phyloP scores from a whole-genome alignment of 306 rosid species.

The Prinsepia uniflora region DNA sequence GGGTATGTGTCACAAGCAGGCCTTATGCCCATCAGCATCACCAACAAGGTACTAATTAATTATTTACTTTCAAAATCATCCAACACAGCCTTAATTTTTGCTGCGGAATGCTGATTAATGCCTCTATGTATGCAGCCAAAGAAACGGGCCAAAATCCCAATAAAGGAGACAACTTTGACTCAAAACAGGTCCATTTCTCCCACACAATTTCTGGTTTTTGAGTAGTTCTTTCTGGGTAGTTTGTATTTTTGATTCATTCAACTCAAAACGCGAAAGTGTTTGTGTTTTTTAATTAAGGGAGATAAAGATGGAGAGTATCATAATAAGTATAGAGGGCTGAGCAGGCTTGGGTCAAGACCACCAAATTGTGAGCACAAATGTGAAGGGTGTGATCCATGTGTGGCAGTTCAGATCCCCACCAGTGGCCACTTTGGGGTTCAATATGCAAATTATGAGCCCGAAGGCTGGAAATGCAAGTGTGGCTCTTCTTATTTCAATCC shows the following conservation, averaged over 20 bases:
- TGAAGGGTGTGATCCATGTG: conserved; percentile 34
- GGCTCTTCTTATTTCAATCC: conserved; percentile 34
- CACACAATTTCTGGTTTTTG: background rate
- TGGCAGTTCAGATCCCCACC: conserved; percentile 34
- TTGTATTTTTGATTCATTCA: too few relatives aligned
- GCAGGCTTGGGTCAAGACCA: conserved; percentile 39
- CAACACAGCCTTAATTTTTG: too few relatives aligned
- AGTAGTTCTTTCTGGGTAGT: too few relatives aligned
- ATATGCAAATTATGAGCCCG: conserved; percentile 38
- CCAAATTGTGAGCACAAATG: conserved; percentile 38
- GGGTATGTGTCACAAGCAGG: conserved; percentile 26
- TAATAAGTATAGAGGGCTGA: conserved; percentile 16
- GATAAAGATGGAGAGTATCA: conserved; percentile 6
- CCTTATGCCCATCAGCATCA: conserved; percentile 9
- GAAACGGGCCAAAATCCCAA: conserved; percentile 21
- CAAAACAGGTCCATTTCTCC: conserved; percentile 20
- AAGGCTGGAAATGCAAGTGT: conserved; percentile 47
- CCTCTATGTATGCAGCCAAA: background rate
- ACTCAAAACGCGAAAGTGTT: background rate
- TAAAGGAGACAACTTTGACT: conserved; percentile 6
- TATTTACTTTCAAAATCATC: background rate
- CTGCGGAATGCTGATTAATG: background rate
- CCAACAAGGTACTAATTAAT: conserved; percentile 18
- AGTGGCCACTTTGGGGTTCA: conserved; percentile 22
- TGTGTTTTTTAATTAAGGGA: conserved; percentile 11